These are phyloP conservation scores for Cinnamomum micranthum DNA, from an alignment of 164 flowering plant genomes.

Conservation along the genomic window DNA sequence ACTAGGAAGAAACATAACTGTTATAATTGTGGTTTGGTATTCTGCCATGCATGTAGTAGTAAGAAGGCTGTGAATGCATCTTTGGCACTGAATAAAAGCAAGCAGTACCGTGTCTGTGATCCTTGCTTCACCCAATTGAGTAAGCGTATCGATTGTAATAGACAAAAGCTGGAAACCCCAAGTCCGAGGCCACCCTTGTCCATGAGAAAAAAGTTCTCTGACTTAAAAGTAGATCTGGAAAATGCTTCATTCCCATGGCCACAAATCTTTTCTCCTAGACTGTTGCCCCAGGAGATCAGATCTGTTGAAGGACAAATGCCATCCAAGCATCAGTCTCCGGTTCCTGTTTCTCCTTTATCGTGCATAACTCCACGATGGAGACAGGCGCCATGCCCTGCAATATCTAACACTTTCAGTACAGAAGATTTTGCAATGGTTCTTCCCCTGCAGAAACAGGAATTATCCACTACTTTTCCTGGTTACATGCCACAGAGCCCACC, in stretches of 20 bases:
- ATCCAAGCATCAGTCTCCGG: slow-evolving; percentile 17
- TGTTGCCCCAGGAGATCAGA: slow-evolving; percentile 16
- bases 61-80: slow-evolving; percentile 53
- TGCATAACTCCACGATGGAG: slow-evolving; percentile 48
- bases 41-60: slow-evolving; percentile 56
- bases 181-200: slow-evolving; percentile 25
- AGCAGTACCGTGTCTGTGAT: slow-evolving; percentile 63
- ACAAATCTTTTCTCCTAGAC: slow-evolving; percentile 20
- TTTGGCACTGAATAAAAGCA: slow-evolving; percentile 48
- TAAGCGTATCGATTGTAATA: slow-evolving; percentile 13
- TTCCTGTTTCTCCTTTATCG: slow-evolving; percentile 19
- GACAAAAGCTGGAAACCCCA: slow-evolving; percentile 15
- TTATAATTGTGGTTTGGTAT: slow-evolving; percentile 59
- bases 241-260: slow-evolving; percentile 16
- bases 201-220: slow-evolving; percentile 13
- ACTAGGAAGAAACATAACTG: slow-evolving; percentile 63
- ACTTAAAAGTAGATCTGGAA: slow-evolving; percentile 21
- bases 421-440: slow-evolving; percentile 14
- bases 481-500: slow-evolving; percentile 5
- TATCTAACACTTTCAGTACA: slow-evolving; percentile 19
- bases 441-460: slow-evolving; percentile 14
- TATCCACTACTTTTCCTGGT: slow-evolving; percentile 12
- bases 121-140: slow-evolving; percentile 39
- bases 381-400: slow-evolving; percentile 41
- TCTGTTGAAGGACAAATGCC: slow-evolving; percentile 13